phyloP scores from a whole-genome alignment of 306 rosid genomes.

The Vicia faba region DNA sequence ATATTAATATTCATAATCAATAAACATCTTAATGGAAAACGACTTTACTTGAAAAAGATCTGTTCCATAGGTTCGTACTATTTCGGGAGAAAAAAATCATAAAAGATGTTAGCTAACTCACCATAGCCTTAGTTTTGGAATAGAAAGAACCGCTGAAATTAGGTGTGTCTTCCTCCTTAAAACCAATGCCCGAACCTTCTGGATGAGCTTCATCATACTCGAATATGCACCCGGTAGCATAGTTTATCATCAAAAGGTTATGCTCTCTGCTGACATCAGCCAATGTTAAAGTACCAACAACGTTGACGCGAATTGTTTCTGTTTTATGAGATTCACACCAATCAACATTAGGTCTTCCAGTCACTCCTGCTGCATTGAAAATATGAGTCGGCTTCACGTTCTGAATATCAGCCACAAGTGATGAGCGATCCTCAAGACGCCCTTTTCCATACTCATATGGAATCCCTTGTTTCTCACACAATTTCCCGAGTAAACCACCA shows the following conservation, averaged over 20 bases:
- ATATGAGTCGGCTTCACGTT: constrained; percentile 77
- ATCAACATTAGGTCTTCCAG: constrained; percentile 90
- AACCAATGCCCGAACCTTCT: constrained; percentile 87
- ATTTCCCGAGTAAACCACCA: constrained; percentile 79
- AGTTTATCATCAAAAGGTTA: constrained; percentile 74
- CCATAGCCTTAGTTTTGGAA: constrained; percentile 94
- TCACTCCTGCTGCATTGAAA: constrained; percentile 85
- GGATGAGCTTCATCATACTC: constrained; percentile 84
- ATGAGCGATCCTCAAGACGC: constrained; percentile 74
- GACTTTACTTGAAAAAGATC: neutral
- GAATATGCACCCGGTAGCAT: constrained; percentile 87
- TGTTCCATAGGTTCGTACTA: neutral
- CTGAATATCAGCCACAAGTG: constrained; percentile 72
- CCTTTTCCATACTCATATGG: constrained; percentile 82
- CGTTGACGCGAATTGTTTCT: constrained; percentile 75
- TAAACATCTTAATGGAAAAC: neutral
- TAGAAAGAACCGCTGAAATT: constrained; percentile 83
- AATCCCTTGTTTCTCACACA: constrained; percentile 81
- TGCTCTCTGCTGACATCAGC: constrained; percentile 88
- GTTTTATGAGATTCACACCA: constrained; percentile 86
- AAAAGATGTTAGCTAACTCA: constrained; percentile 38
- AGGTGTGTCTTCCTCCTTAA: constrained; percentile 84
- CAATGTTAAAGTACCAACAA: constrained; percentile 80
- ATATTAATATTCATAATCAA: constrained; percentile 2
- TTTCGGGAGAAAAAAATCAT: constrained; percentile 2